Evolutionary conservation across 108 stramenopile genomes (phyloP).

Genomic region (Nannochloropsis granulata): DNA sequence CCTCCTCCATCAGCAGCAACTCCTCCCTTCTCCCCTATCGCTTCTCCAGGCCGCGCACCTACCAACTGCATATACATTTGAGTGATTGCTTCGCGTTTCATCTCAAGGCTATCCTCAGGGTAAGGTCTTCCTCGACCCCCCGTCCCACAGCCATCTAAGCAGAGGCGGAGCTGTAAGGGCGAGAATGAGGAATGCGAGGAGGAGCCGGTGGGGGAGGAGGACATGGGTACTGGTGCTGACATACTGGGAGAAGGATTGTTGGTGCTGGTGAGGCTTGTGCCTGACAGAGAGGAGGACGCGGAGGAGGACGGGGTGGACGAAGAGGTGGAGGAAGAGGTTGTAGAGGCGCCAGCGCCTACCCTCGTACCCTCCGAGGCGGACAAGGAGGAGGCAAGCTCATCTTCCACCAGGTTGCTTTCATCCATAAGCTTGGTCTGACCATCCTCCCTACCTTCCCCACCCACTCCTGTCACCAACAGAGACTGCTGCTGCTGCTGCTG

Average conservation of each 20-base stretch:
- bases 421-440: background rate
- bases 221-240: background rate
- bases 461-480: background rate
- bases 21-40: no score
- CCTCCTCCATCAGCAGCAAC: no score
- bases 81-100: slow-evolving; percentile 9
- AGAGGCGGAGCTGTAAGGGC: background rate
- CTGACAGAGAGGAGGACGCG: background rate
- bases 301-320: background rate
- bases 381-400: background rate
- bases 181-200: background rate
- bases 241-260: background rate
- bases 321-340: background rate
- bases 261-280: background rate
- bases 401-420: background rate
- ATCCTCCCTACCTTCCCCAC: background rate
- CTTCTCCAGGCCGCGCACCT: no score
- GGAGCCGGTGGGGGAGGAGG: background rate
- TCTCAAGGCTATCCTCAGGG: slow-evolving; percentile 18
- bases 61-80: background rate
- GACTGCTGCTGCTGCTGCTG: background rate
- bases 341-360: background rate
- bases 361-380: background rate
- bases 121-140: slow-evolving; percentile 28
- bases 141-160: background rate